Evolutionary conservation across 2,329 filamentous ascomycete genomes (phyloP).

Genomic region (Fusarium chaquense): DNA sequence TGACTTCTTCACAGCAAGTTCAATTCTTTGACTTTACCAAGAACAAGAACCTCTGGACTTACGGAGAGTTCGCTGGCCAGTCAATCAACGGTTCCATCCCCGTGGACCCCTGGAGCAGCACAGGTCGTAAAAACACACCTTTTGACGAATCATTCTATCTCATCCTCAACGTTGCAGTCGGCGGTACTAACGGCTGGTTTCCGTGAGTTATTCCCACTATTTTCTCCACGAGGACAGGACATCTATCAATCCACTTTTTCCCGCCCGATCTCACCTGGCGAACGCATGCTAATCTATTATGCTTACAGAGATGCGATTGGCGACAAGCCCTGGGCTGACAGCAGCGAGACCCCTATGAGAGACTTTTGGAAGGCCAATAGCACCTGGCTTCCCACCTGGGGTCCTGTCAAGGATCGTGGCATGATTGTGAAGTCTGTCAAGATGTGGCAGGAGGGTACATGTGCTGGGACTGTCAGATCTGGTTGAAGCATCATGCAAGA

Average conservation of each 20-base stretch:
- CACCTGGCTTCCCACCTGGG: slow-evolving; percentile 58
- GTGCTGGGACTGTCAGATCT: slow-evolving; percentile 22
- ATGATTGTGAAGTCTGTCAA: slow-evolving; percentile 60
- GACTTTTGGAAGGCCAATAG: slow-evolving; percentile 57
- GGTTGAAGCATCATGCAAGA: not conserved
- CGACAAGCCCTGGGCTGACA: slow-evolving; percentile 60
- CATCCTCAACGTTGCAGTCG: slow-evolving; percentile 64
- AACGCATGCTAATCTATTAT: slow-evolving; percentile 25
- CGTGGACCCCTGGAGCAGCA: slow-evolving; percentile 58
- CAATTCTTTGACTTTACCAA: slow-evolving; percentile 51
- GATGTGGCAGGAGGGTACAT: slow-evolving; percentile 58
- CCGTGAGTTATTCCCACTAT: slow-evolving; percentile 44
- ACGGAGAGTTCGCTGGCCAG: slow-evolving; percentile 56
- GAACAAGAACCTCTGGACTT: slow-evolving; percentile 48
- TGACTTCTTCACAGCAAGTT: slow-evolving; percentile 36
- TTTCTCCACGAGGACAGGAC: not conserved
- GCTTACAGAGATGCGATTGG: slow-evolving; percentile 54
- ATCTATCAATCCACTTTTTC: slow-evolving; percentile 1
- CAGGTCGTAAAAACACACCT: slow-evolving; percentile 56
- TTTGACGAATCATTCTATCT: slow-evolving; percentile 65
- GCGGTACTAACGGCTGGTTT: slow-evolving; percentile 62
- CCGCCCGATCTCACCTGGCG: slow-evolving; percentile 4
- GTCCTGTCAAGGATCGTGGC: slow-evolving; percentile 48
- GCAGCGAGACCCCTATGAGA: slow-evolving; percentile 51
- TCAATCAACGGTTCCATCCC: slow-evolving; percentile 57